Evolutionary conservation across 805 yeast genomes (phyloP).

Genomic region (Metschnikowia peoriensis): DNA sequence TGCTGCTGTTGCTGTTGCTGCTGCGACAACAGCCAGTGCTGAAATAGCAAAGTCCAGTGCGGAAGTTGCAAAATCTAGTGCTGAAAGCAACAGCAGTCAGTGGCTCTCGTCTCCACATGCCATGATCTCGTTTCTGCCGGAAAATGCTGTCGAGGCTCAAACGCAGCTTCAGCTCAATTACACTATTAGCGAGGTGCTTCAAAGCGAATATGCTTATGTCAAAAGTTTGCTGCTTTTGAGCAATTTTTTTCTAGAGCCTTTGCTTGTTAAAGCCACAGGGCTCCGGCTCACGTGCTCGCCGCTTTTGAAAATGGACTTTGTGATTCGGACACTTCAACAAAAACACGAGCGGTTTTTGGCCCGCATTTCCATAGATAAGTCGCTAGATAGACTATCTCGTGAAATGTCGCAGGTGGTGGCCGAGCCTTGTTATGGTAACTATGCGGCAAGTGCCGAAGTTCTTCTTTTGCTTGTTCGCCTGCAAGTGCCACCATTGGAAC

Average conservation of each 20-base stretch:
- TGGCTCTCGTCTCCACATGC: conserved; percentile 12
- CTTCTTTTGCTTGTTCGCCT: conserved; percentile 6
- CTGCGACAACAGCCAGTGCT: neutral
- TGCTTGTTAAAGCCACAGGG: conserved; percentile 7
- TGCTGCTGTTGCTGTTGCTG: neutral
- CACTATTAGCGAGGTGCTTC: conserved; percentile 11
- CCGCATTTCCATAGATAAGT: neutral
- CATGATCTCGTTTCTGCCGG: conserved; percentile 10
- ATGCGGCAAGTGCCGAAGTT: conserved; percentile 12
- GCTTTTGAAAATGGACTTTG: conserved; percentile 5
- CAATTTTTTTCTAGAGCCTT: conserved; percentile 14
- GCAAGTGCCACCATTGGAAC: conserved; percentile 12
- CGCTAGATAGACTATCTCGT: conserved; percentile 33
- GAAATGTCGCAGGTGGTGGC: conserved; percentile 84
- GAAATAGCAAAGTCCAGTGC: neutral
- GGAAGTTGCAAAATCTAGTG: neutral
- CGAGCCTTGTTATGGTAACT: conserved; percentile 43
- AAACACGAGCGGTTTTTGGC: conserved; percentile 10
- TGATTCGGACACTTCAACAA: conserved; percentile 5
- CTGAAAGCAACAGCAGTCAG: conserved; percentile 7
- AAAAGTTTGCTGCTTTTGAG: conserved; percentile 11
- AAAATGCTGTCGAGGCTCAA: conserved; percentile 5
- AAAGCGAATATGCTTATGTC: conserved; percentile 12
- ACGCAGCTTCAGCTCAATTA: conserved; percentile 5
- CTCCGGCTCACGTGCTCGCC: conserved; percentile 15